Conservation (phyloP, 2,329 filamentous ascomycete genomes). For the Colletotrichum viniferum region DNA sequence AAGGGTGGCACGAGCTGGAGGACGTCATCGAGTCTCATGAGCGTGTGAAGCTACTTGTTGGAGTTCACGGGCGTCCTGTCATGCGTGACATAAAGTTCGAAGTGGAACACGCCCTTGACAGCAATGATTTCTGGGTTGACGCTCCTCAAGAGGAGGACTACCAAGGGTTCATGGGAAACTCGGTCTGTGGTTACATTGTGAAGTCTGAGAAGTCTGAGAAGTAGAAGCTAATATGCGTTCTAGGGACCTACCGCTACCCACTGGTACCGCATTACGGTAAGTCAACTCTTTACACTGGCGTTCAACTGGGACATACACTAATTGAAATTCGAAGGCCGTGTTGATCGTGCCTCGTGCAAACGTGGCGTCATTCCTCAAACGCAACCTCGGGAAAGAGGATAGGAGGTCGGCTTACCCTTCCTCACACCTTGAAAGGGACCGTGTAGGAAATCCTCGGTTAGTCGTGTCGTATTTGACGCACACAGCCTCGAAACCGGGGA, state of each 20-base stretch:
- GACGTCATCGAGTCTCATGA: constrained; percentile 15
- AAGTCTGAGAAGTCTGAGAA: not conserved
- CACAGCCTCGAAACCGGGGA: not conserved
- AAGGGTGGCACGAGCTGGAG: constrained; percentile 18
- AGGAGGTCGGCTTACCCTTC: not conserved
- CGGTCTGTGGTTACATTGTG: constrained; percentile 19
- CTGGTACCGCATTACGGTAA: constrained; percentile 24
- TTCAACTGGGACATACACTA: not conserved
- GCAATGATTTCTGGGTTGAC: constrained; percentile 23
- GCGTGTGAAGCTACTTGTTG: constrained; percentile 28
- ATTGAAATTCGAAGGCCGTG: not conserved
- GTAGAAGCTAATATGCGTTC: not conserved
- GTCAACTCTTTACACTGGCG: not conserved
- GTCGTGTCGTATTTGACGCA: not conserved
- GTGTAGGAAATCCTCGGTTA: not conserved
- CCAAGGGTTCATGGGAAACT: constrained; percentile 31
- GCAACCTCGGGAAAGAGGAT: not conserved
- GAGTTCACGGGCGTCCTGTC: constrained; percentile 28
- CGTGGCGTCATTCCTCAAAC: not conserved
- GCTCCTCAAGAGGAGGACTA: constrained; percentile 26
- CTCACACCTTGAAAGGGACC: not conserved
- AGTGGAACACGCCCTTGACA: constrained; percentile 24
- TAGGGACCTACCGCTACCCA: constrained; percentile 26
- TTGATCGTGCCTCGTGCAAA: not conserved
- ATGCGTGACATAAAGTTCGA: constrained; percentile 20